Evolutionary conservation across 2,329 filamentous ascomycete genomes (phyloP).

Genomic region (Ceratocystis colombiana): DNA sequence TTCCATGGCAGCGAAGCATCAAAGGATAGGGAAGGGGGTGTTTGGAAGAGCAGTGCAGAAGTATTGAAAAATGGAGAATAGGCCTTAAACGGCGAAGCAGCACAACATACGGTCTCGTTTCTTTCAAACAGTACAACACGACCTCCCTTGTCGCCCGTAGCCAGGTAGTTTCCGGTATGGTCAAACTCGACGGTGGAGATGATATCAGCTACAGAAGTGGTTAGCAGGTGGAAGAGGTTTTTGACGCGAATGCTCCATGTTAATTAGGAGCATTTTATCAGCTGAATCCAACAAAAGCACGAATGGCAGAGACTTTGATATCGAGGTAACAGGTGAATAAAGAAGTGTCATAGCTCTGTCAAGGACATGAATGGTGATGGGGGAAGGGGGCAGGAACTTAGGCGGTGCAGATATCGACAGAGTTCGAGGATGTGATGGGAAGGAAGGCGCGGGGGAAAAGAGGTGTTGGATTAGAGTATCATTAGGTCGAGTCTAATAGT

Average conservation of each 20-base stretch:
- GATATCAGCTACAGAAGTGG: slow-evolving; percentile 57
- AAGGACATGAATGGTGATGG: background rate
- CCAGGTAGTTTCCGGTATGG: slow-evolving; percentile 79
- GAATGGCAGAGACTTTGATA: background rate
- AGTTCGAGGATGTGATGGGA: background rate
- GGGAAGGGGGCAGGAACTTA: background rate
- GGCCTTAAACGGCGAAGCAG: slow-evolving; percentile 23
- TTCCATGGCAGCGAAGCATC: background rate
- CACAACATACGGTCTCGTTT: slow-evolving; percentile 74
- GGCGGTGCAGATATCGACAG: background rate
- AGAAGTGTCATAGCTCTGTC: background rate
- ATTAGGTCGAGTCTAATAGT: slow-evolving; percentile 30
- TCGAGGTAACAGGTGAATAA: background rate
- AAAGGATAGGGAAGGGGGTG: background rate
- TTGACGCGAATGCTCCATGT: background rate
- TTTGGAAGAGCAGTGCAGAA: background rate
- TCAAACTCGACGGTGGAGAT: slow-evolving; percentile 88
- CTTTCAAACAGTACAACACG: slow-evolving; percentile 79
- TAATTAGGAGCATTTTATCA: background rate
- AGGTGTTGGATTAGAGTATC: background rate
- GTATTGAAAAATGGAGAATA: background rate
- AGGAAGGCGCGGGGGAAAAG: slow-evolving; percentile 13
- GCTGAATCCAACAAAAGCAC: background rate
- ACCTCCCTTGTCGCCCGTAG: slow-evolving; percentile 82
- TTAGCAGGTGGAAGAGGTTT: slow-evolving; percentile 5